A percentile compares a stretch with the other conserved stretches of the same genome.
Evolutionary conservation across 345 rosid genomes (phyloP).

Genomic region (Eutrema yunnanense): DNA sequence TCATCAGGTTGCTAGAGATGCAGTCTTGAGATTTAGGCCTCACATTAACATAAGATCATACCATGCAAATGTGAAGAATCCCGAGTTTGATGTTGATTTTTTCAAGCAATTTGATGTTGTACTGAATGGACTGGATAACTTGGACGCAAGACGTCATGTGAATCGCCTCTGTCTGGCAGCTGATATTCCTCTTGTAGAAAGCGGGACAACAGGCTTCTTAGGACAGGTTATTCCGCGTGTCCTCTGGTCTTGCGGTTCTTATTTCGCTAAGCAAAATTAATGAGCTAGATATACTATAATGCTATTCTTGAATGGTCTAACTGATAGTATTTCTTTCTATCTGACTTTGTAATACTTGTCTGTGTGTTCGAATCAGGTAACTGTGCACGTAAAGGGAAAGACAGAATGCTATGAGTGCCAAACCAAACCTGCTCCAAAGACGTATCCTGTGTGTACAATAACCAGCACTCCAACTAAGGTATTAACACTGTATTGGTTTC

Average conservation of each 20-base stretch:
- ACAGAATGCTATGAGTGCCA: slow-evolving; percentile 98
- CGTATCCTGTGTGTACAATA: slow-evolving; percentile 98
- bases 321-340: neutral
- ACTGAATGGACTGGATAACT: slow-evolving; percentile 93
- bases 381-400: slow-evolving; percentile 87
- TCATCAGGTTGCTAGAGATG: slow-evolving; percentile 92
- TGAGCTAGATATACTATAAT: neutral
- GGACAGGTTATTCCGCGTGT: slow-evolving; percentile 65
- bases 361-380: slow-evolving; percentile 48
- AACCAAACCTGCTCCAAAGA: slow-evolving; percentile 93
- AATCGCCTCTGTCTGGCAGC: slow-evolving; percentile 99
- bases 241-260: neutral
- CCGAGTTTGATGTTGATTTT: slow-evolving; percentile 78
- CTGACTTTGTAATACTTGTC: slow-evolving; percentile 10
- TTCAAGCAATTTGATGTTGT: slow-evolving; percentile 93
- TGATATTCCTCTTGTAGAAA: slow-evolving; percentile 92
- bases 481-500: slow-evolving; percentile 4
- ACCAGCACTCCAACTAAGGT: slow-evolving; percentile 99
- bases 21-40: slow-evolving; percentile 91
- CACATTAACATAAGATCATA: slow-evolving; percentile 69
- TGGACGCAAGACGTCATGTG: slow-evolving; percentile 95
- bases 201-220: slow-evolving; percentile 97
- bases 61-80: slow-evolving; percentile 88
- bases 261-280: neutral
- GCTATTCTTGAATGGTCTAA: neutral